These are phyloP conservation scores for Chlamydomonas sphaeroides DNA, from an alignment of 139 green algal genomes.

Conservation along the genomic window DNA sequence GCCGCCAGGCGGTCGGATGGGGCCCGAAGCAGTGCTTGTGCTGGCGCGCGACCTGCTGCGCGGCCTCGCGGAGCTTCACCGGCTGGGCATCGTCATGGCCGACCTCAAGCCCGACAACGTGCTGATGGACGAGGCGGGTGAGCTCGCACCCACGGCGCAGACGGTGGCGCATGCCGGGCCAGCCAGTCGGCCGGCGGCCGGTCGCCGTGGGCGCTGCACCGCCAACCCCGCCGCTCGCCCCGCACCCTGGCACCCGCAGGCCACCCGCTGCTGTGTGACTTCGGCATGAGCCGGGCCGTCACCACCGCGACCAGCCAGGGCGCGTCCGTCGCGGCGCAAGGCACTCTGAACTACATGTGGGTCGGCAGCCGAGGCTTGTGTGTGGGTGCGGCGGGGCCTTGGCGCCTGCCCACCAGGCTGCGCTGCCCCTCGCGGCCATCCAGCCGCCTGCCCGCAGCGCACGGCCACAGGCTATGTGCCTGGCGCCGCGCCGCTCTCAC, in stretches of 20 bases:
- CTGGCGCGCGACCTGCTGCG: constrained; percentile 13
- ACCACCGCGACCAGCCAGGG: neutral
- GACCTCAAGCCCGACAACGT: constrained; percentile 33
- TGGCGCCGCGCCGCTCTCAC: too few species aligned
- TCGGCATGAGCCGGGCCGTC: neutral
- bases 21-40: too few species aligned
- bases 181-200: too few species aligned
- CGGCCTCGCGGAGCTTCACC: constrained; percentile 4
- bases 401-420: neutral
- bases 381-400: neutral
- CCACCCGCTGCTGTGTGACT: constrained; percentile 25
- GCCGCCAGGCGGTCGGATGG: too few species aligned
- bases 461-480: too few species aligned
- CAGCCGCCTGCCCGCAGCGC: too few species aligned
- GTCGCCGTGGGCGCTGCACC: too few species aligned
- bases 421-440: neutral
- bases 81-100: neutral
- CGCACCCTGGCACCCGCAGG: too few species aligned
- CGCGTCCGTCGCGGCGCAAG: neutral
- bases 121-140: neutral
- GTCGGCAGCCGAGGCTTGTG: neutral
- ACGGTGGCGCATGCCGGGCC: too few species aligned
- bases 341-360: constrained; percentile 14
- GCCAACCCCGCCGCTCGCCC: too few species aligned
- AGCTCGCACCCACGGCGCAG: too few species aligned